Evolutionary conservation across 495 filamentous ascomycete genomes (phyloP).

Genomic region (Bacidia rubella): DNA sequence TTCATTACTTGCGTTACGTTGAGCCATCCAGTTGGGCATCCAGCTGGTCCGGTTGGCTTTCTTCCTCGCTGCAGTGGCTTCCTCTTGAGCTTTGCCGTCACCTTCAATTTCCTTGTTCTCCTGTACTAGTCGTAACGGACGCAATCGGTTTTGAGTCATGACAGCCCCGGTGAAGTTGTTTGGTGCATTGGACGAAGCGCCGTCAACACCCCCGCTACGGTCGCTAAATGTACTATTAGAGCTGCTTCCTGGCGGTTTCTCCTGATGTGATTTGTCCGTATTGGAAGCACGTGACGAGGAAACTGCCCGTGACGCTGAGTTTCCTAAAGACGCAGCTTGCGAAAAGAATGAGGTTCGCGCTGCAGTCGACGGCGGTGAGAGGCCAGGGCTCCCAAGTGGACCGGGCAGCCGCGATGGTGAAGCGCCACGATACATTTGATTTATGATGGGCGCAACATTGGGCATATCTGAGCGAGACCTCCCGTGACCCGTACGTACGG

Average conservation of each 20-base stretch:
- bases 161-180: conserved; percentile 42
- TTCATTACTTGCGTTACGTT: conserved; percentile 2
- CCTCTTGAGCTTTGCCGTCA: conserved; percentile 24
- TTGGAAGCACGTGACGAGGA: conserved; percentile 31
- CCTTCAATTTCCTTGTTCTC: conserved; percentile 33
- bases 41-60: conserved; percentile 48
- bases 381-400: conserved; percentile 36
- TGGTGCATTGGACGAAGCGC: conserved; percentile 37
- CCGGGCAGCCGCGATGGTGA: conserved; percentile 39
- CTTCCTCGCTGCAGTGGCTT: conserved; percentile 36
- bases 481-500: conserved; percentile 41
- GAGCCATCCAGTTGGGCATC: conserved; percentile 28
- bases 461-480: conserved; percentile 57
- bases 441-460: conserved; percentile 53
- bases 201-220: conserved; percentile 41
- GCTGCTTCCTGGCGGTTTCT: conserved; percentile 27
- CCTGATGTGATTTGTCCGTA: conserved; percentile 1
- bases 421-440: conserved; percentile 66
- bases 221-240: conserved; percentile 49
- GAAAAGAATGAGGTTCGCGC: conserved; percentile 38
- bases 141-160: conserved; percentile 63
- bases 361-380: conserved; percentile 24
- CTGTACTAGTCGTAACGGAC: conserved; percentile 78
- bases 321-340: conserved; percentile 24
- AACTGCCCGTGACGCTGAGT: conserved; percentile 32